phyloP scores from a whole-genome alignment of 2,329 filamentous ascomycete genomes.

The Blastomyces emzantsi region DNA sequence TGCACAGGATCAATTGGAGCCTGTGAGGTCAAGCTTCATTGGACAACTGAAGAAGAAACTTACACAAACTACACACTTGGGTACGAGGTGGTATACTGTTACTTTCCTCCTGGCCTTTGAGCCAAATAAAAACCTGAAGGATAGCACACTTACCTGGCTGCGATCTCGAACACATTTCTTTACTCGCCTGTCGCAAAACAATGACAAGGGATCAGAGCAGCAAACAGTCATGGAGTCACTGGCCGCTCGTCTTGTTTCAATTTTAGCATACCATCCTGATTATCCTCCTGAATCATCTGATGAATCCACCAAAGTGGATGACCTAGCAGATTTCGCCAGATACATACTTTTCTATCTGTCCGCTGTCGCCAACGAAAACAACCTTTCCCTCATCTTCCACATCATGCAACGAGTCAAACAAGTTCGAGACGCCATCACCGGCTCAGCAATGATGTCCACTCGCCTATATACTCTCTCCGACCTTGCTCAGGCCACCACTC shows the following conservation, averaged over 20 bases:
- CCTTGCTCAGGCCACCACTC: conserved; percentile 70
- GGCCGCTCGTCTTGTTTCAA: conserved; percentile 72
- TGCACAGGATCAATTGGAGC: conserved; percentile 63
- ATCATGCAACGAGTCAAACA: conserved; percentile 91
- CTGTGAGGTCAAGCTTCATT: conserved; percentile 71
- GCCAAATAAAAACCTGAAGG: conserved; percentile 62
- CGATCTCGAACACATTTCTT: conserved; percentile 67
- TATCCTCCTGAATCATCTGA: conserved; percentile 43
- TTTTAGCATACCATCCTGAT: conserved; percentile 91
- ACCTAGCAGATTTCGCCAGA: conserved; percentile 68
- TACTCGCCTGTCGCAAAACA: conserved; percentile 36
- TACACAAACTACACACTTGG: conserved; percentile 55
- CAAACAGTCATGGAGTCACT: conserved; percentile 66
- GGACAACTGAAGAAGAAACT: conserved; percentile 70
- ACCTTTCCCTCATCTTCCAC: conserved; percentile 80
- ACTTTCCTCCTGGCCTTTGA: conserved; percentile 90
- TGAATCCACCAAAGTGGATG: conserved; percentile 42
- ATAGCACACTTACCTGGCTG: conserved; percentile 77
- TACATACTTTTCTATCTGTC: conserved; percentile 87
- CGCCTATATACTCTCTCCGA: conserved; percentile 77
- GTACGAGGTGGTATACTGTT: conserved; percentile 78
- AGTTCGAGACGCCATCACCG: conserved; percentile 67
- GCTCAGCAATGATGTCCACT: conserved; percentile 37
- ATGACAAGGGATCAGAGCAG: conserved; percentile 36
- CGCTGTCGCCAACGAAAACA: conserved; percentile 73